Base-by-base conservation (phyloP, 345 rosid species). In the Punica granatum region DNA sequence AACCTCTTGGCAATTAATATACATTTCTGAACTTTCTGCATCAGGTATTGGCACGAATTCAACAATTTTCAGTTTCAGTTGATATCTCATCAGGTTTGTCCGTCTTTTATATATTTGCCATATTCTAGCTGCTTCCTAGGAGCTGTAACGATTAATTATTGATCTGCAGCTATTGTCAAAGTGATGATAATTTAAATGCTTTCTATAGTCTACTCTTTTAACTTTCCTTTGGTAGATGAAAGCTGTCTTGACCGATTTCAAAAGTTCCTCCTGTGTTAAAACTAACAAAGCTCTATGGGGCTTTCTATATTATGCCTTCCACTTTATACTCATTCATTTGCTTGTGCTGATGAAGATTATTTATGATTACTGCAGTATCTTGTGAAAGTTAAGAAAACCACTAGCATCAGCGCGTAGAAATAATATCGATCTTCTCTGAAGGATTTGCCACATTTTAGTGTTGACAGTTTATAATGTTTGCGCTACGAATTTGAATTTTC, bases 1-100 rank as follows among this genome's bases (percentile, higher is more conserved):
- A 21, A 42, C 39, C 19, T n/a, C 7, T 16, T 44, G 51, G 66
- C 32, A 30, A 42, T 41, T 32, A 23, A 23, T 64, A 44, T 16
- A 60, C 14, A 10, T 62, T 48, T 6, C 59, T 68, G 66, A 59
- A n/a, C 42, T 69, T 63, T 63, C 42, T 79, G 65, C 73, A 61
- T 73, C 86, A 92, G 98, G 87, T 92, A 92, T 70, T 92, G 97
- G 98, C 98, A 90, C 67, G 98, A 92, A 83, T 88, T 90, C 84
- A 94, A 91, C 73, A 94, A 89, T 73, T 94, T 94, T 71, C 99
- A 94, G 69, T 94, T 88, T 83, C 99, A 88, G 67, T 68, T 89
- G 69, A 88, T 85, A 67, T 81, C 95, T 54, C 92, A 94, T 71
- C 99, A 89, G 97, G 99, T 86, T 69, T 69, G 77, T 82, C 77